Conservation (phyloP, 306 rosid genomes). For the Erythrophleum fordii region DNA sequence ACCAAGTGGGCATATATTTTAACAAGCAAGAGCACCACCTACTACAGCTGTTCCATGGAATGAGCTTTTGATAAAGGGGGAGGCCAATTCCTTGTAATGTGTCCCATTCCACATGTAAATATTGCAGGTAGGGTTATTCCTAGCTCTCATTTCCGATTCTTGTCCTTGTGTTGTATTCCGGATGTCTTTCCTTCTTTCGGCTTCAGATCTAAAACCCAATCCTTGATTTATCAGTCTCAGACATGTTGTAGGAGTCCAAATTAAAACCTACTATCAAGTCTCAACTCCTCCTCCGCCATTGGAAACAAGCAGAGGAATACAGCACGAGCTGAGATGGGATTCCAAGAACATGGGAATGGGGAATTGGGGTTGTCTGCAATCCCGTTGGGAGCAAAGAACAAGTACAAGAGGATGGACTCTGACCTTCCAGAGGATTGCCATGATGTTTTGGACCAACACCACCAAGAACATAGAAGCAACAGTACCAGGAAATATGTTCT, state of each 20-base stretch:
- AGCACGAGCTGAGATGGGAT: constrained; percentile 46
- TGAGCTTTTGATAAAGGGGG: neutral
- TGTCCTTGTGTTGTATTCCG: constrained; percentile 6
- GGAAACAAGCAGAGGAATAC: neutral
- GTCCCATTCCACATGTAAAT: neutral
- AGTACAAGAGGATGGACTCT: constrained; percentile 73
- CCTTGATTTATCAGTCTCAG: constrained; percentile 25
- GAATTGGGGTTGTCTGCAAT: constrained; percentile 59
- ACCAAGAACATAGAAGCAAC: constrained; percentile 39
- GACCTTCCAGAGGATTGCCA: constrained; percentile 50
- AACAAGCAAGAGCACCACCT: neutral
- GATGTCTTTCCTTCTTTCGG: neutral
- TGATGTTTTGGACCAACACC: constrained; percentile 49
- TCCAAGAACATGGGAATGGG: constrained; percentile 59
- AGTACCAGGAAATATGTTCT: constrained; percentile 66
- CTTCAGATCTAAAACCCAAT: constrained; percentile 48
- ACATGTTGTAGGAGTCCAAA: constrained; percentile 25
- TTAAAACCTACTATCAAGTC: neutral
- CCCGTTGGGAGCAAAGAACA: constrained; percentile 62
- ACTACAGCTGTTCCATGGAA: neutral
- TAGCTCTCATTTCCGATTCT: constrained; percentile 23
- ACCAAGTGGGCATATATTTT: neutral
- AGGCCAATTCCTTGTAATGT: constrained; percentile 22
- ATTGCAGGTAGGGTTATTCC: constrained; percentile 31
- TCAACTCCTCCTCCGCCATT: constrained; percentile 24